Conservation (phyloP, 352 stramenopile genomes). For the Globisporangium lucens region DNA sequence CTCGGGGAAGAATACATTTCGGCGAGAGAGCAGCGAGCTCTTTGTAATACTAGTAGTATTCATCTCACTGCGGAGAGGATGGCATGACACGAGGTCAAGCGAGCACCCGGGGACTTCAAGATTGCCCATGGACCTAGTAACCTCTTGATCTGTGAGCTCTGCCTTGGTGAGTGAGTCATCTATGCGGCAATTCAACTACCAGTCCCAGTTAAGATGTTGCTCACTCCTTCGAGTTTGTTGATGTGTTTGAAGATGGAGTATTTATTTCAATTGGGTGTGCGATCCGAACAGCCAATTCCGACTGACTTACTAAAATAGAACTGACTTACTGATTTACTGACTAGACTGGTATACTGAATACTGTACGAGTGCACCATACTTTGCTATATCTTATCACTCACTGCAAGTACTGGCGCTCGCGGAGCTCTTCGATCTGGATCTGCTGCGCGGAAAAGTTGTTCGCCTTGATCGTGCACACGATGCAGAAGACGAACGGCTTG, state of each 20-base stretch:
- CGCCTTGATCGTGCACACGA: constrained; percentile 33
- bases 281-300: background rate
- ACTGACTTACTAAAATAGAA: background rate
- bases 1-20: no score
- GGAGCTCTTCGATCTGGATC: constrained; percentile 34
- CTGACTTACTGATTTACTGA: background rate
- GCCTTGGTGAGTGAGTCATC: background rate
- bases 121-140: no score
- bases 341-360: background rate
- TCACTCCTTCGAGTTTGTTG: background rate
- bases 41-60: no score
- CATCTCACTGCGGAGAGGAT: no score
- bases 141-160: background rate
- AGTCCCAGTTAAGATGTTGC: background rate
- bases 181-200: background rate
- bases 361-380: background rate
- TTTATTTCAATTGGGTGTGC: background rate
- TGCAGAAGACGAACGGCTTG: constrained; percentile 32
- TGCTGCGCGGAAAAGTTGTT: constrained; percentile 24
- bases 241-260: background rate
- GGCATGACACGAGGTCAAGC: no score
- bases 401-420: constrained; percentile 5
- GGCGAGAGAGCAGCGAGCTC: no score
- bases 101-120: no score
- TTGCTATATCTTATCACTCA: background rate